phyloP scores from a whole-genome alignment of 2,329 filamentous ascomycete genomes.

The Massarina eburnea region DNA sequence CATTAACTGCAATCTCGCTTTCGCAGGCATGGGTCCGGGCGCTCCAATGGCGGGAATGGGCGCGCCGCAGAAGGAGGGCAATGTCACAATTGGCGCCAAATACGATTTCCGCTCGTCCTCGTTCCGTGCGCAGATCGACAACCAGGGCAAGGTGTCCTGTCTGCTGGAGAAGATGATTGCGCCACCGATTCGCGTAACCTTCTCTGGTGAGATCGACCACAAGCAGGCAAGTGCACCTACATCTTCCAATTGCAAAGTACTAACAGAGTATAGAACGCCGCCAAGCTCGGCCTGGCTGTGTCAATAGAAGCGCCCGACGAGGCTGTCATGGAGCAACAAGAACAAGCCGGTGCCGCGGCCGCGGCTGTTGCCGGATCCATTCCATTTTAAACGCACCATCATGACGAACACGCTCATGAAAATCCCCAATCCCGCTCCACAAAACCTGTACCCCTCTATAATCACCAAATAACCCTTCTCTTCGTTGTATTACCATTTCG shows the following conservation, averaged over 20 bases:
- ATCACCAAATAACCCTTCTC: conserved; percentile 40
- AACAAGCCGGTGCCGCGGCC: conserved; percentile 27
- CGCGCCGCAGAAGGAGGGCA: conserved; percentile 73
- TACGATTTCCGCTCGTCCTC: conserved; percentile 97
- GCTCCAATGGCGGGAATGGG: conserved; percentile 66
- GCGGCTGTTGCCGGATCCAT: conserved; percentile 34
- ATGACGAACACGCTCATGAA: too few species aligned
- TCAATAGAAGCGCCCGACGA: conserved; percentile 56
- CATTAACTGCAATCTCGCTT: conserved; percentile 88
- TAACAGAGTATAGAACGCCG: conserved; percentile 69
- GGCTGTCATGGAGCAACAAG: conserved; percentile 46
- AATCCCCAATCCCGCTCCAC: background rate
- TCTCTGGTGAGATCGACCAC: conserved; percentile 96
- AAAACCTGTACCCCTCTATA: conserved; percentile 33
- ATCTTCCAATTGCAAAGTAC: conserved; percentile 5
- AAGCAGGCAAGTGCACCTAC: conserved; percentile 70
- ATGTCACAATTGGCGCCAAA: conserved; percentile 90
- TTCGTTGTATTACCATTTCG: conserved; percentile 45
- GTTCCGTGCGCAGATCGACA: conserved; percentile 95
- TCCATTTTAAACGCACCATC: conserved; percentile 41
- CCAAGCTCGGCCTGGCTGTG: conserved; percentile 92
- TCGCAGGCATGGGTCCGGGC: conserved; percentile 61
- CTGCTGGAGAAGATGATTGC: conserved; percentile 95
- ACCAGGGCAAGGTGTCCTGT: conserved; percentile 88
- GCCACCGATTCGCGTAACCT: conserved; percentile 87